phyloP scores from a whole-genome alignment of 1,139 yeast genomes.

The Blastobotrys persicus region DNA sequence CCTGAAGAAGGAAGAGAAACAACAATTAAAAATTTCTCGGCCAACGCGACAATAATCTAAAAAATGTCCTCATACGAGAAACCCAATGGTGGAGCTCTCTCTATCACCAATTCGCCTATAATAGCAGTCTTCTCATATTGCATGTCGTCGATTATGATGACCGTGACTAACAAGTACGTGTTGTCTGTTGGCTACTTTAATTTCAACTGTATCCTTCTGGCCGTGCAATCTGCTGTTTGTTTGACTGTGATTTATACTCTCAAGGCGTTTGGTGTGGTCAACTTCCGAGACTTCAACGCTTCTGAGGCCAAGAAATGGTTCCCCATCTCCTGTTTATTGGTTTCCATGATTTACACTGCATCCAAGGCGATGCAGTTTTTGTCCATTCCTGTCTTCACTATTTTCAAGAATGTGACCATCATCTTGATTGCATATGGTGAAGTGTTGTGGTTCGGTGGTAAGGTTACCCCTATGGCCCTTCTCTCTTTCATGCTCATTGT shows the following conservation, averaged over 20 bases:
- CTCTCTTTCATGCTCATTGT: slow-evolving; percentile 90
- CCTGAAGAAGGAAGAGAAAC: background rate
- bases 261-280: slow-evolving; percentile 72
- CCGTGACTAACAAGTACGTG: slow-evolving; percentile 95
- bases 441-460: slow-evolving; percentile 95
- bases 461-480: slow-evolving; percentile 85
- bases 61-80: background rate
- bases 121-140: slow-evolving; percentile 86
- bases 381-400: slow-evolving; percentile 93
- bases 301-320: slow-evolving; percentile 90
- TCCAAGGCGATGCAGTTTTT: slow-evolving; percentile 91
- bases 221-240: slow-evolving; percentile 60
- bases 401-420: slow-evolving; percentile 95
- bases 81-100: background rate
- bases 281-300: slow-evolving; percentile 78
- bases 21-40: background rate
- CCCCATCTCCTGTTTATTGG: slow-evolving; percentile 87
- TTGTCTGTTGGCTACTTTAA: slow-evolving; percentile 80
- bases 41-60: background rate
- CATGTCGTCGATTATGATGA: slow-evolving; percentile 90
- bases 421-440: slow-evolving; percentile 97
- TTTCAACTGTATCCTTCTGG: slow-evolving; percentile 82
- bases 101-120: slow-evolving; percentile 39
- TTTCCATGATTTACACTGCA: slow-evolving; percentile 92
- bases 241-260: slow-evolving; percentile 65